Percentiles rank a stretch among this genome's conserved stretches.
phyloP scores from a whole-genome alignment of 768 basidiomycete species.

The Gloeostereum incarnatum region DNA sequence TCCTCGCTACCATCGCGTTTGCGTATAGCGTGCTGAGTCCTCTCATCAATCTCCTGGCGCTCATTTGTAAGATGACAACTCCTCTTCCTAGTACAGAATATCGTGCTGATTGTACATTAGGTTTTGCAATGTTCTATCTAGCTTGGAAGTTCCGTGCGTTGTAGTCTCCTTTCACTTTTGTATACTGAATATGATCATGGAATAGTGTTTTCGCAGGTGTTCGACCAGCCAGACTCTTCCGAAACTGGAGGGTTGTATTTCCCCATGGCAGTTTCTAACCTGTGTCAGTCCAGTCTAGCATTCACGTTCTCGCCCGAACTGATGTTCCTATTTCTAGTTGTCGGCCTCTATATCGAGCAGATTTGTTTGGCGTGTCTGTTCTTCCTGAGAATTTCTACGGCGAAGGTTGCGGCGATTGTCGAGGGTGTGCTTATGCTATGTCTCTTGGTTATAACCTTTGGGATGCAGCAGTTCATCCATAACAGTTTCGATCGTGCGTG shows the following conservation, averaged over 20 bases:
- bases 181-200: not conserved
- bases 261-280: slow-evolving; percentile 35
- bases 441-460: slow-evolving; percentile 43
- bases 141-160: slow-evolving; percentile 48
- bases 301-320: slow-evolving; percentile 9
- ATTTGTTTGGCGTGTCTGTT: slow-evolving; percentile 57
- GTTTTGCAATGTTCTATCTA: slow-evolving; percentile 47
- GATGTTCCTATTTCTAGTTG: slow-evolving; percentile 23
- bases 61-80: slow-evolving; percentile 28
- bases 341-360: slow-evolving; percentile 67
- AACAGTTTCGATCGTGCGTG: slow-evolving; percentile 31
- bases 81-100: not conserved
- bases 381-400: slow-evolving; percentile 43
- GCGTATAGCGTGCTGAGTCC: slow-evolving; percentile 58
- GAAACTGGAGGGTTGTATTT: slow-evolving; percentile 40
- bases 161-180: not conserved
- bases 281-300: slow-evolving; percentile 26
- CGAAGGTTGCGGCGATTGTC: slow-evolving; percentile 23
- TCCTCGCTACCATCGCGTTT: slow-evolving; percentile 42
- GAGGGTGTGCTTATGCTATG: slow-evolving; percentile 51
- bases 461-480: slow-evolving; percentile 26
- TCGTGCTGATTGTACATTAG: slow-evolving; percentile 16
- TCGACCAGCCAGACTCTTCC: slow-evolving; percentile 39
- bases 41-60: slow-evolving; percentile 55
- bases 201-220: slow-evolving; percentile 39